Conservation (phyloP, 768 basidiomycete genomes). For the Leccinum uliginosum region DNA sequence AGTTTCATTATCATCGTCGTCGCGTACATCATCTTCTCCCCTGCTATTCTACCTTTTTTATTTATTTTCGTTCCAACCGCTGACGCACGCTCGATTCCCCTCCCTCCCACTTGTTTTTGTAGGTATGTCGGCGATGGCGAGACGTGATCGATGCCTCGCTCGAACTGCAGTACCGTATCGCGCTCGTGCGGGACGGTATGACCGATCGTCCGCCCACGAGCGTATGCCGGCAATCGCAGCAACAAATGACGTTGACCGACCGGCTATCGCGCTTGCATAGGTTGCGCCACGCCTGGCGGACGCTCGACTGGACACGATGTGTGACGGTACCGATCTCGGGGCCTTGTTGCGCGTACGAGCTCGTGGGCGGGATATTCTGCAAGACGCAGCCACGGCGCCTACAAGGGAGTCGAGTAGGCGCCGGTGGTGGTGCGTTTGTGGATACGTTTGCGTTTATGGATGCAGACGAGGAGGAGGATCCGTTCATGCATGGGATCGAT, state of each 20-base stretch:
- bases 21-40: too few species aligned
- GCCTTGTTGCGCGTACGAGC: slow-evolving; percentile 50
- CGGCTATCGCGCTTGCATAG: slow-evolving; percentile 32
- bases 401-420: background rate
- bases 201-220: slow-evolving; percentile 1
- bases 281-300: slow-evolving; percentile 35
- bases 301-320: slow-evolving; percentile 24
- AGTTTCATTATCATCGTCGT: background rate
- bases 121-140: slow-evolving; percentile 22
- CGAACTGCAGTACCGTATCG: slow-evolving; percentile 36
- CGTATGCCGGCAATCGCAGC: background rate
- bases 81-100: background rate
- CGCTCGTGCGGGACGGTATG: slow-evolving; percentile 39
- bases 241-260: slow-evolving; percentile 9
- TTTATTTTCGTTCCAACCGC: background rate
- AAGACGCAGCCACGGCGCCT: slow-evolving; percentile 29
- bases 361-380: slow-evolving; percentile 57
- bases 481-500: background rate
- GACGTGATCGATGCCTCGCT: slow-evolving; percentile 23
- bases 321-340: slow-evolving; percentile 31
- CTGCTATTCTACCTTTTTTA: background rate
- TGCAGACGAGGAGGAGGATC: background rate
- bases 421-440: background rate
- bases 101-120: background rate
- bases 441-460: background rate